Conservation (phyloP, 2,329 filamentous ascomycete genomes). For the Helotiales sp. region DNA sequence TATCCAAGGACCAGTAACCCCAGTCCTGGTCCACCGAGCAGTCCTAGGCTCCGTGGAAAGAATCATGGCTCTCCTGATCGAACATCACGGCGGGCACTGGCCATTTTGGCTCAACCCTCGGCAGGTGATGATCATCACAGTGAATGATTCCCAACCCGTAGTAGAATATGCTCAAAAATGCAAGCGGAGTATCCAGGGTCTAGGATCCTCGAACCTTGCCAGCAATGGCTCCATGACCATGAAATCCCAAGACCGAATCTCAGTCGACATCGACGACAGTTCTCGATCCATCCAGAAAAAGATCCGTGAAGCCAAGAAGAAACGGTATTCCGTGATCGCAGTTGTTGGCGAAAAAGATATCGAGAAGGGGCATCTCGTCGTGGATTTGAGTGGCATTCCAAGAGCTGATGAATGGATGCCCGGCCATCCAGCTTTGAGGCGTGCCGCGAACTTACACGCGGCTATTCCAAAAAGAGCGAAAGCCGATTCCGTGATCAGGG, state of each 20-base stretch:
- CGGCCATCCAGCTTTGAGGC: neutral
- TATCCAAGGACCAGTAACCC: conserved; percentile 64
- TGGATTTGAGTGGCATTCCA: conserved; percentile 48
- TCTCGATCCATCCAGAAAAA: conserved; percentile 69
- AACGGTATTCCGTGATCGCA: conserved; percentile 75
- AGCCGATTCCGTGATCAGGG: neutral
- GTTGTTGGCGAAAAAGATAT: conserved; percentile 73
- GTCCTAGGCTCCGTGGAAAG: conserved; percentile 85
- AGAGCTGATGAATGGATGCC: conserved; percentile 22
- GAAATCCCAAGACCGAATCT: conserved; percentile 46
- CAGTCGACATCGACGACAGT: conserved; percentile 73
- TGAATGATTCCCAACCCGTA: conserved; percentile 60
- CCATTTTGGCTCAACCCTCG: conserved; percentile 88
- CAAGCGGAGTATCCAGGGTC: conserved; percentile 21
- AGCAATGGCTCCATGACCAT: conserved; percentile 37
- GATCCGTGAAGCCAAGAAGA: conserved; percentile 70
- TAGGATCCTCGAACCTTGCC: neutral
- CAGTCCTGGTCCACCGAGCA: conserved; percentile 84
- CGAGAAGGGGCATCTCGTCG: conserved; percentile 59
- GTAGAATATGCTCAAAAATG: conserved; percentile 37
- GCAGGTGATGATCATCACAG: conserved; percentile 75
- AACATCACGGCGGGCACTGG: conserved; percentile 80
- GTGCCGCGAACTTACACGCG: neutral
- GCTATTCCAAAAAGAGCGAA: neutral
- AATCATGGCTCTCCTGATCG: conserved; percentile 83